Evolutionary conservation across 257 asterid species (phyloP).

Genomic region (Solanum medicagineum): DNA sequence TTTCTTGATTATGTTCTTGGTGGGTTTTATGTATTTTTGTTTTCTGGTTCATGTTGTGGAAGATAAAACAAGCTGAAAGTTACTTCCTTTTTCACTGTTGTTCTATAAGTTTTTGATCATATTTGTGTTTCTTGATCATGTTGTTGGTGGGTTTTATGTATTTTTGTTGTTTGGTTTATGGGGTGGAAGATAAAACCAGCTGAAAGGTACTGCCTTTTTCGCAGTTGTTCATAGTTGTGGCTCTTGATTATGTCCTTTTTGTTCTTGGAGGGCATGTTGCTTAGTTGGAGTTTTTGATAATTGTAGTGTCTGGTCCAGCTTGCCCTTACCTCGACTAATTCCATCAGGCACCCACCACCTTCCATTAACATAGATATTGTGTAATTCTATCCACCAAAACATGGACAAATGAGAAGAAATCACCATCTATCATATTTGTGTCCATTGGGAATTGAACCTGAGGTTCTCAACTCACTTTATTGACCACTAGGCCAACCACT

Average conservation of each 20-base stretch:
- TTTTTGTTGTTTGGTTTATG: not conserved
- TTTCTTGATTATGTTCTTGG: not conserved
- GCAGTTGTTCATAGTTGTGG: not conserved
- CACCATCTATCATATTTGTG: not conserved
- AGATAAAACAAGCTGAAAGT: not conserved
- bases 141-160: not conserved
- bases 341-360: not conserved
- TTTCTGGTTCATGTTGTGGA: not conserved
- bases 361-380: not conserved
- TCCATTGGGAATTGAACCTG: not conserved
- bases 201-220: not conserved
- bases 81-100: not conserved
- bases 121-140: not conserved
- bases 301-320: not conserved
- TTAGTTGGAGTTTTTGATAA: not conserved
- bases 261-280: not conserved
- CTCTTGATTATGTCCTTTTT: not conserved
- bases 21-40: not conserved
- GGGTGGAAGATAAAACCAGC: not conserved
- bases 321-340: not conserved
- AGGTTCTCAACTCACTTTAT: not conserved
- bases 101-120: not conserved
- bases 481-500: not conserved
- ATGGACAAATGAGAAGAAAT: not conserved
- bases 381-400: not conserved